A percentile compares a stretch with the other conserved stretches of the same genome.
These are phyloP conservation scores for Colletotrichum orchidophilum DNA, from an alignment of 2,329 filamentous ascomycete genomes.

Conservation along the genomic window DNA sequence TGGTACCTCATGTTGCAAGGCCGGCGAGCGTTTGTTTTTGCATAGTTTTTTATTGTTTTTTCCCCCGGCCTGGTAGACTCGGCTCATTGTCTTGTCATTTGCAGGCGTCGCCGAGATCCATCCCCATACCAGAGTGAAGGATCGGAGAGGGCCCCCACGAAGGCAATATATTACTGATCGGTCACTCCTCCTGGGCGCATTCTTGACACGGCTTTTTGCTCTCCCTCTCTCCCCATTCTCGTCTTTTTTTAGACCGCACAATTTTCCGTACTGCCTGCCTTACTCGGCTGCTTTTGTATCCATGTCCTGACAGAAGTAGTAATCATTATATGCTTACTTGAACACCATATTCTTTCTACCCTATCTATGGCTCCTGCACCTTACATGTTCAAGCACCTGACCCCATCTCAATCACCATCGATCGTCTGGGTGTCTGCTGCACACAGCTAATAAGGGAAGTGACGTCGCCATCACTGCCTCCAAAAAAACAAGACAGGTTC, in stretches of 20 bases:
- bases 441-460: not conserved
- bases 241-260: not conserved
- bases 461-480: not conserved
- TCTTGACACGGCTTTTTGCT: not conserved
- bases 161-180: not conserved
- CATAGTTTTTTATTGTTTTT: slow-evolving; percentile 2
- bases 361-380: not conserved
- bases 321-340: not conserved
- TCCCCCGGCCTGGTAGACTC: not conserved
- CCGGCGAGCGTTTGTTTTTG: not conserved
- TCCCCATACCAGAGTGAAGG: not conserved
- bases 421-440: not conserved
- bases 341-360: not conserved
- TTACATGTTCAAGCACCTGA: not conserved
- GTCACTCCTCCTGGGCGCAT: not conserved
- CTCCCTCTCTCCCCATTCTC: not conserved
- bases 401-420: not conserved
- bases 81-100: not conserved
- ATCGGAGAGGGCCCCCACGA: slow-evolving; percentile 3
- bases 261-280: not conserved
- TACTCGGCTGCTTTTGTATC: not conserved
- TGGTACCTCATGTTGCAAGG: slow-evolving; percentile 6
- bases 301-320: not conserved
- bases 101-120: slow-evolving; percentile 3
- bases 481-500: not conserved